Evolutionary conservation across 1,139 yeast genomes (phyloP), one percentile per base, ranked within the genome.

Genomic region (Nakaseomyces bracarensis): DNA sequence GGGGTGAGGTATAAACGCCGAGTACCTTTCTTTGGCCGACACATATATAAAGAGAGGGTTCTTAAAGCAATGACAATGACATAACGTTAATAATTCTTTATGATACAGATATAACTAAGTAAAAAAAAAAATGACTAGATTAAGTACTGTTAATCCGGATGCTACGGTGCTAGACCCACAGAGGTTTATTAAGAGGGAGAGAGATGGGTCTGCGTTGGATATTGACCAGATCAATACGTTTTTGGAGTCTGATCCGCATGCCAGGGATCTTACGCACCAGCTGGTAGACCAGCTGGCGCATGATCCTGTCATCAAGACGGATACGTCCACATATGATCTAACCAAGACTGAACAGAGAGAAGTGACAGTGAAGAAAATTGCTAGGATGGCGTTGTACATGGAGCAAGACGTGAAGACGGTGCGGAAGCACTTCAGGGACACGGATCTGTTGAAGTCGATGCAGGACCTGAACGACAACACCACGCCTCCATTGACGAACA

Each of bases 271-370:
- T 72, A 67, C 75, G 55, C 65, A 65, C 38, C 63, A 57, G 37
- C 53, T 66, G 47, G 61, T 72, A 45, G 74, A 74, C 51, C 66
- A 66, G 44, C 59, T 77, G 45, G 68, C 70, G 63, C 64, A 76
- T 28, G 81, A 77, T 57, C 82, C 83, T 1, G 62, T 72, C 13
- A 70, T 76, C 46, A 67, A 72, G 43, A 67, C 71, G 34, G 68
- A 67, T 42, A 58, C 75, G 28, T 64, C 67, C 45, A 72, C 68
- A 55, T 79, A 77, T 55, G 84, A 79, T 49, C 56, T 70, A 47
- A 66, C 72, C 36, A 74, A 73, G 55, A 65, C 60, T 21, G 63
- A 70, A 50, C 66, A 70, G 48, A 70, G 85, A 46, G 75, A 71
- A 55, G 66, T 68, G 41, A 72, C 82, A 4, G 73, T 77, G 46